Evolutionary conservation across 805 yeast genomes (phyloP), one percentile per base, ranked within the genome.

Genomic region (Lachancea fermentati): DNA sequence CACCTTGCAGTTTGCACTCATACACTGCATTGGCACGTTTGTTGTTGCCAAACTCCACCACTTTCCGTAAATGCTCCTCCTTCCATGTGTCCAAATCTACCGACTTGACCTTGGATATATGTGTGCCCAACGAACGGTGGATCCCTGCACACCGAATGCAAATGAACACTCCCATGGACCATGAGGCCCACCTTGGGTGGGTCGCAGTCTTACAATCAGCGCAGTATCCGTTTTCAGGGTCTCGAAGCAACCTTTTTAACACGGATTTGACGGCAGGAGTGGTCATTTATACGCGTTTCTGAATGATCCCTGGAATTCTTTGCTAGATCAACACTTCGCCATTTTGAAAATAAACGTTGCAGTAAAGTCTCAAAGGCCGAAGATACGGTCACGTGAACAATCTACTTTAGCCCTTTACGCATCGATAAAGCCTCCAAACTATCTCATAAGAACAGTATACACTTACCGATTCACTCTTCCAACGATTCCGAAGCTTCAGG

Each of bases 111-210:
- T 86, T 75, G 19, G 95, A 81, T 34, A 91, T 87, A 64, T 91
- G 98, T 0, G 97, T 89, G 1, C 98, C 97, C 81, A 91, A 79
- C 37, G 91, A 78, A 57, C 97, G 73, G 60, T 91, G 98, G 47
- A 91, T 84, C 1, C 98, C 98, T 1, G 97, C 89, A 63, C 98
- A 91, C 53, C 93, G 73, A 48, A 91, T 91, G 63, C 98, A 91
- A 31, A 91, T 75, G 55, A 93, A 89, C 42, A 93, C 78, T 17
- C 98, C 98, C 39, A 91, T 63, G 52, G 83, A 88, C 96, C 97
- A 91, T 14, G 94, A 81, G 8, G 97, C 96, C 98, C 98, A 91
- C 40, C 97, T 74, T 16, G 98, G 98, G 62, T 91, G 95, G 26
- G 82, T 74, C 11, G 91, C 75, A 0, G 79, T 73, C 62, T 93